Percentiles rank a stretch among this genome's conserved stretches.
phyloP scores from a whole-genome alignment of 192 early-diverging fungal genomes.

The Entomortierella lignicola region DNA sequence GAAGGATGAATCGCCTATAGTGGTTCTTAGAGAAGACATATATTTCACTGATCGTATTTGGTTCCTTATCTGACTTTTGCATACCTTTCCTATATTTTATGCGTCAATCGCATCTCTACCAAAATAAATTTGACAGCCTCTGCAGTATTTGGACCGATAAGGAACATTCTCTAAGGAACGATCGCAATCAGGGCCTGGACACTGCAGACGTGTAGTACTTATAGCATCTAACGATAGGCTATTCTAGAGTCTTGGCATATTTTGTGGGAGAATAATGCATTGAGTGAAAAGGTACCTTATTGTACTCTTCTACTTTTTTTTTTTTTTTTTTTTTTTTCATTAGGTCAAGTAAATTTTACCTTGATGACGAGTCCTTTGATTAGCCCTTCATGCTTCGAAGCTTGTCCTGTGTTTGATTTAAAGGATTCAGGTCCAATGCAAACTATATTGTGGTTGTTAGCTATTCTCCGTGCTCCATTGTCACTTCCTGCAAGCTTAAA shows the following conservation, averaged over 20 bases:
- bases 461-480: not conserved
- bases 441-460: not conserved
- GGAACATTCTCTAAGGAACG: not conserved
- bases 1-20: too few relatives aligned
- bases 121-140: not conserved
- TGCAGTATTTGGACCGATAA: constrained; percentile 3
- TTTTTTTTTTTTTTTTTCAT: not conserved
- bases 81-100: not conserved
- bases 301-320: not conserved
- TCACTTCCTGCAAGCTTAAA: not conserved
- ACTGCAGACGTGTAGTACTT: constrained; percentile 8
- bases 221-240: not conserved
- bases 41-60: not conserved
- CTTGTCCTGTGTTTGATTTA: not conserved
- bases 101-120: not conserved
- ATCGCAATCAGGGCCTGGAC: not conserved
- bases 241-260: not conserved
- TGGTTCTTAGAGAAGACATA: not conserved
- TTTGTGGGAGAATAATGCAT: not conserved
- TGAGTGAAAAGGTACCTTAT: too few relatives aligned
- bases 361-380: not conserved
- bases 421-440: constrained; percentile 6
- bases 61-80: not conserved
- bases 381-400: not conserved
- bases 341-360: too few relatives aligned